Base-by-base conservation (phyloP, 2,329 filamentous ascomycete genomes). In the Nannizziopsis arthrosporioides region DNA sequence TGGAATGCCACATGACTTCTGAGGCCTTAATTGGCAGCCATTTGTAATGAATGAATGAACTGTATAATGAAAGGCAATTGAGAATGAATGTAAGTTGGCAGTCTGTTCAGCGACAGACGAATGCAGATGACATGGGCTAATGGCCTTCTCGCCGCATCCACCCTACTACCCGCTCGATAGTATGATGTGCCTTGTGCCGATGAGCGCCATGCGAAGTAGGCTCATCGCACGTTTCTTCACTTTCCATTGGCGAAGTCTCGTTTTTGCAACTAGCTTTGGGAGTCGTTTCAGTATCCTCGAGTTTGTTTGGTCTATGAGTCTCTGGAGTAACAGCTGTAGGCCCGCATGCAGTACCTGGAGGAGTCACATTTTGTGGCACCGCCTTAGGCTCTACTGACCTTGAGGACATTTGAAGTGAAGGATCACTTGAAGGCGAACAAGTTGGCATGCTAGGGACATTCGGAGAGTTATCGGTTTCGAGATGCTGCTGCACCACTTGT, bases 101-200 rank as follows among this genome's bases (percentile, higher is more conserved):
- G 15, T 36, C 3, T 27, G 22, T 27, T 3, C 22, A 36, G 9
- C 3, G 31, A 36, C 3, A 15, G 3, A 11, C 27, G 18, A n/a
- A 30, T 37, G 42, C 32, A 27, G 34, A 27, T 18, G 9, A 12
- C 14, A 7, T 11, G 3, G 15, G 3, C 31, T 42, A 48, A 14
- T 35, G 46, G 19, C 34, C 17, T 43, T 47, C 45, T 42, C 52
- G 50, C 10, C 48, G 47, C 18, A 55, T 55, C 53, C 53, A 55
- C 6, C 52, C 50, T 15, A 54, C 32, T 11, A 53, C 50, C 12
- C 44, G 51, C 11, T 52, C 45, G 19, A 52, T 47, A 31, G 44
- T 55, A 39, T 48, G 44, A 30, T 41, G 37, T 3, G 48, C 15
- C n/a, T 34, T 47, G 22, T 48, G 39, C 27, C 43, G 40, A 17